Evolutionary conservation across 75 land plant species (phyloP), one percentile per base, ranked within the genome.

Genomic region (Pinus albicaulis): DNA sequence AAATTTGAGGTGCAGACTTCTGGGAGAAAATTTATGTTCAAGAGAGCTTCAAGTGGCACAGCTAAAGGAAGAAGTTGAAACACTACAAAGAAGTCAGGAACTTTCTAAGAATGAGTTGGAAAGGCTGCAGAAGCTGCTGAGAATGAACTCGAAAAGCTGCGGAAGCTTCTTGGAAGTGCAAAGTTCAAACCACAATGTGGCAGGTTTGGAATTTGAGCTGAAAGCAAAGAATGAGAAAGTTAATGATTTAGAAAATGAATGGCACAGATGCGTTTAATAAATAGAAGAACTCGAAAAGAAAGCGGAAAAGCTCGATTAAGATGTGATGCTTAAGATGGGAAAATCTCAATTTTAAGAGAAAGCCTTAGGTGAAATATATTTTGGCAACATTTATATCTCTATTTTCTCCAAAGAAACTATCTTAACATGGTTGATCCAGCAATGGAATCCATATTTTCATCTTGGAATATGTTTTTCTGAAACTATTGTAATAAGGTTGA

Each of bases 31-130:
- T 80, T 58, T 94, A 26, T 82, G 61, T 20, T 81, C 80, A 19
- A 85, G 84, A 68, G 89, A 94, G 78, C 55, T 82, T 52, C 89
- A 94, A 72, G 64, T 85, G 28, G 91, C 89, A 80, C 86, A 83
- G 25, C 64, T 84, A 10, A 77, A 83, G 73, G 86, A 86, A 34
- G 90, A 91, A 34, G 57, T 84, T 26, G 88, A 89, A 72, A 57
- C 86, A 59, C 74, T 80, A 34, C 74, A 83, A 10, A 81, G 85
- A 76, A 82, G 78, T 6, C 76, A 76, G 52, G 92, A 89, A 17
- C 70, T 84, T 12, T 78, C 88, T 10, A 80, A 64, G 78, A 69
- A 68, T 78, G 94, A 92, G 71, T 74, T 82, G 56, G 82, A 85
- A 44, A 76, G 64, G 72, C 61, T 80, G n/a, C 55, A 57, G 59